Conservation (phyloP, 768 basidiomycete species). For the Kwoniella sp. region DNA sequence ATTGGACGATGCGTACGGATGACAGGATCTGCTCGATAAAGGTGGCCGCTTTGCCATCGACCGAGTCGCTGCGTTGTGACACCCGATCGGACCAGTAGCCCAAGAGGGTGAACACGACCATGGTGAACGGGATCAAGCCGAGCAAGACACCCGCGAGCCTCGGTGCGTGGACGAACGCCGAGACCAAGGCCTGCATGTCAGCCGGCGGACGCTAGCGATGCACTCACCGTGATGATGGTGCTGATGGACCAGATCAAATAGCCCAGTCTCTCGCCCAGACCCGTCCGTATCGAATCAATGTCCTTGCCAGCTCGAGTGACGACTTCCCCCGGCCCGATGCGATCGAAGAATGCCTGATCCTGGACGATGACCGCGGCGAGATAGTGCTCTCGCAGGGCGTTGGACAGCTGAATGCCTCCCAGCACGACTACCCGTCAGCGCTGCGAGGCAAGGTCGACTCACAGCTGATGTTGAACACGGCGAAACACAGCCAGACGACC, state of each 20-base stretch:
- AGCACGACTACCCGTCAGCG: slow-evolving; percentile 20
- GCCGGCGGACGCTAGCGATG: not conserved
- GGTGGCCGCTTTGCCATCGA: slow-evolving; percentile 32
- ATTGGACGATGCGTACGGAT: slow-evolving; percentile 39
- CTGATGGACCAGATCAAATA: slow-evolving; percentile 30
- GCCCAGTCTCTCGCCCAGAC: slow-evolving; percentile 33
- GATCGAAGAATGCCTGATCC: slow-evolving; percentile 37
- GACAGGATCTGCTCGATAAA: slow-evolving; percentile 41
- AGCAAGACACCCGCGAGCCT: slow-evolving; percentile 35
- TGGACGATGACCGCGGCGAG: slow-evolving; percentile 31
- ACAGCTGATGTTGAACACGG: slow-evolving; percentile 29
- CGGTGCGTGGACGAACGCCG: slow-evolving; percentile 27
- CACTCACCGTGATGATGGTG: slow-evolving; percentile 27
- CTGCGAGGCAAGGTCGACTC: slow-evolving; percentile 5
- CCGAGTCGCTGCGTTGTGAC: not conserved
- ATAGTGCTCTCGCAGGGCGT: slow-evolving; percentile 27
- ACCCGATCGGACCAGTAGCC: slow-evolving; percentile 29
- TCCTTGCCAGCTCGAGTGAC: slow-evolving; percentile 29
- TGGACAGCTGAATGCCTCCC: slow-evolving; percentile 26
- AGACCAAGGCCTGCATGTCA: slow-evolving; percentile 28
- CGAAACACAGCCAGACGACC: slow-evolving; percentile 16
- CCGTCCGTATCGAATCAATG: slow-evolving; percentile 26
- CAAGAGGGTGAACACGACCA: slow-evolving; percentile 13
- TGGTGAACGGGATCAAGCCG: slow-evolving; percentile 26
- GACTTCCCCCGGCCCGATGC: slow-evolving; percentile 36